Conservation (phyloP, 106 monocot genomes). For the Dactylorhiza incarnata region DNA sequence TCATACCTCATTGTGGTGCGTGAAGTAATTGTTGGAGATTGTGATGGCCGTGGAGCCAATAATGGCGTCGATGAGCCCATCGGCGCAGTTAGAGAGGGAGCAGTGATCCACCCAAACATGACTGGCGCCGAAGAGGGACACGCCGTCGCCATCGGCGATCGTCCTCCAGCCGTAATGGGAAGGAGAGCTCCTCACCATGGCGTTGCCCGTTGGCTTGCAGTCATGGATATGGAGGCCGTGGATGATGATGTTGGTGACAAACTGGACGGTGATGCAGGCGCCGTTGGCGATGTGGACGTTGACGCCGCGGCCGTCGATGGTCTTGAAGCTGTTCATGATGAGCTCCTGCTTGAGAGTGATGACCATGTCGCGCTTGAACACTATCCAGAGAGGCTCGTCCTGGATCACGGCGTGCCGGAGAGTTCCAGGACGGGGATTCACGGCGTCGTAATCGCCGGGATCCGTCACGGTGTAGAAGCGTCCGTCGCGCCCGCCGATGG, state of each 20-base stretch:
- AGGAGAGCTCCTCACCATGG: constrained; percentile 42
- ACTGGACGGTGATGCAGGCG: constrained; percentile 36
- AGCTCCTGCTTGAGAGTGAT: constrained; percentile 44
- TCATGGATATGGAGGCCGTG: constrained; percentile 38
- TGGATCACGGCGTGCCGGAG: constrained; percentile 39
- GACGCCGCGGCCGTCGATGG: constrained; percentile 37
- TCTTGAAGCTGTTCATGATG: constrained; percentile 56
- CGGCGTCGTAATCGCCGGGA: constrained; percentile 28
- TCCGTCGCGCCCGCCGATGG: constrained; percentile 36
- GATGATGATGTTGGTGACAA: constrained; percentile 32
- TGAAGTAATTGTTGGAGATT: constrained; percentile 43
- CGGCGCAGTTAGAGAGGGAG: constrained; percentile 41
- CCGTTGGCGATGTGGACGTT: constrained; percentile 40
- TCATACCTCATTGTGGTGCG: constrained; percentile 40
- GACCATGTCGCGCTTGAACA: constrained; percentile 42
- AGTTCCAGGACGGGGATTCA: constrained; percentile 34
- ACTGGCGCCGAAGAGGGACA: constrained; percentile 37
- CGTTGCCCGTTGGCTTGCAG: constrained; percentile 46
- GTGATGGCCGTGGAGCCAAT: constrained; percentile 42
- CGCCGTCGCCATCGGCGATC: constrained; percentile 40
- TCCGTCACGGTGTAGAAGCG: constrained; percentile 33
- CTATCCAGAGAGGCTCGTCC: constrained; percentile 39
- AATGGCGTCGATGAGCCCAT: constrained; percentile 37
- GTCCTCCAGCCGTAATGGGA: constrained; percentile 48
- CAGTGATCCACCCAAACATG: constrained; percentile 49